phyloP scores from a whole-genome alignment of 2,329 filamentous ascomycete species.

The Cladosporium halotolerans region DNA sequence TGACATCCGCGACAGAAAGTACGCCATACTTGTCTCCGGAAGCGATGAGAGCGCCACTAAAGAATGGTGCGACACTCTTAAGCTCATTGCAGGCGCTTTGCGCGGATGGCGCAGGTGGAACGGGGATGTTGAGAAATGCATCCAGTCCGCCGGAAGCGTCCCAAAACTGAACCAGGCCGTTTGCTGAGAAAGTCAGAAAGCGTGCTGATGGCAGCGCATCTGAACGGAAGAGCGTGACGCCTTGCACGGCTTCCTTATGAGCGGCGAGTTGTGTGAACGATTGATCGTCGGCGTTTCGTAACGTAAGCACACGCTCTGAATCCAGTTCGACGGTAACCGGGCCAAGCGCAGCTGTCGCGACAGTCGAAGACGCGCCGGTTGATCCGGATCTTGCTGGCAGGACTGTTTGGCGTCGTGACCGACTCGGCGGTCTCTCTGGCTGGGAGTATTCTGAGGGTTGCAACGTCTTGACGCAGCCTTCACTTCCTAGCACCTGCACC shows the following conservation, averaged over 20 bases:
- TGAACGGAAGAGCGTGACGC: slow-evolving; percentile 60
- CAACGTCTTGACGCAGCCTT: slow-evolving; percentile 49
- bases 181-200: slow-evolving; percentile 85
- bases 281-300: slow-evolving; percentile 13
- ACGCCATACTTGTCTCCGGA: slow-evolving; percentile 84
- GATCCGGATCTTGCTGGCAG: slow-evolving; percentile 15
- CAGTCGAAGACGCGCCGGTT: slow-evolving; percentile 21
- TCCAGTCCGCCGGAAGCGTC: slow-evolving; percentile 63
- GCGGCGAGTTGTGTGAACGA: slow-evolving; percentile 41
- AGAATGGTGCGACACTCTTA: slow-evolving; percentile 53
- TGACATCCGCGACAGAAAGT: slow-evolving; percentile 53
- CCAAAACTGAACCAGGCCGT: slow-evolving; percentile 80
- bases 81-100: slow-evolving; percentile 45
- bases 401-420: slow-evolving; percentile 15
- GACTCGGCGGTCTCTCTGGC: slow-evolving; percentile 10
- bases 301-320: slow-evolving; percentile 16
- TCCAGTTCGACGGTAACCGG: slow-evolving; percentile 27
- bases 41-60: slow-evolving; percentile 61
- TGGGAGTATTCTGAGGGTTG: slow-evolving; percentile 30
- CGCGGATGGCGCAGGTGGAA: slow-evolving; percentile 32
- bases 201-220: slow-evolving; percentile 57
- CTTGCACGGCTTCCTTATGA: slow-evolving; percentile 57
- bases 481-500: slow-evolving; percentile 64
- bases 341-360: slow-evolving; percentile 33
- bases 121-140: slow-evolving; percentile 56